phyloP scores from a whole-genome alignment of 2,329 filamentous ascomycete genomes.

The Cladosporium halotolerans region DNA sequence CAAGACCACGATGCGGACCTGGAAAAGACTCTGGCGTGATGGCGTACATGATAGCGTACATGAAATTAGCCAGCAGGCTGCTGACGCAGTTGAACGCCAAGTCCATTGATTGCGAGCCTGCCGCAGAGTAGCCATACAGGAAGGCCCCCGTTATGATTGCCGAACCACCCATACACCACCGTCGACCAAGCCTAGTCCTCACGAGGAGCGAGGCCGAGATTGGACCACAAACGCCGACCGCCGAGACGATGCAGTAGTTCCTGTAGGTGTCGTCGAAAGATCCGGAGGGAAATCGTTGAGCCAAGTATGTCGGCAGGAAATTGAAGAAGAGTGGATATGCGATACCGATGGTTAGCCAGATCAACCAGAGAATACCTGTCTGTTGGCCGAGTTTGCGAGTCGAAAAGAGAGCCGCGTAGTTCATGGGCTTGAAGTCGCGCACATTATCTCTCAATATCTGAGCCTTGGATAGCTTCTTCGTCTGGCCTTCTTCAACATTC shows the following conservation, averaged over 20 bases:
- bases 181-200: conserved; percentile 40
- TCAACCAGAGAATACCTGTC: conserved; percentile 60
- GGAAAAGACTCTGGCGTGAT: conserved; percentile 49
- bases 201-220: conserved; percentile 66
- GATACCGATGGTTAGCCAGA: conserved; percentile 54
- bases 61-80: conserved; percentile 48
- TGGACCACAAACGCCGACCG: conserved; percentile 59
- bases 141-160: conserved; percentile 37
- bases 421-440: conserved; percentile 31
- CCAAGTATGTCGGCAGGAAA: conserved; percentile 61
- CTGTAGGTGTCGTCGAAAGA: conserved; percentile 57
- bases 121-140: conserved; percentile 40
- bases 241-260: conserved; percentile 49
- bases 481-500: conserved; percentile 17
- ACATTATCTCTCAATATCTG: conserved; percentile 27
- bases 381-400: conserved; percentile 55
- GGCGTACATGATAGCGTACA: conserved; percentile 47
- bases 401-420: conserved; percentile 59
- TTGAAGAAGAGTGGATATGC: conserved; percentile 72
- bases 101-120: conserved; percentile 41
- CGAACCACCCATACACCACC: conserved; percentile 41
- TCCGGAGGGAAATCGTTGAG: conserved; percentile 51
- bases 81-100: conserved; percentile 46
- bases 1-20: conserved; percentile 48
- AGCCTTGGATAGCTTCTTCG: conserved; percentile 31